phyloP scores from a whole-genome alignment of 768 basidiomycete genomes.

The Kwoniella sp. region DNA sequence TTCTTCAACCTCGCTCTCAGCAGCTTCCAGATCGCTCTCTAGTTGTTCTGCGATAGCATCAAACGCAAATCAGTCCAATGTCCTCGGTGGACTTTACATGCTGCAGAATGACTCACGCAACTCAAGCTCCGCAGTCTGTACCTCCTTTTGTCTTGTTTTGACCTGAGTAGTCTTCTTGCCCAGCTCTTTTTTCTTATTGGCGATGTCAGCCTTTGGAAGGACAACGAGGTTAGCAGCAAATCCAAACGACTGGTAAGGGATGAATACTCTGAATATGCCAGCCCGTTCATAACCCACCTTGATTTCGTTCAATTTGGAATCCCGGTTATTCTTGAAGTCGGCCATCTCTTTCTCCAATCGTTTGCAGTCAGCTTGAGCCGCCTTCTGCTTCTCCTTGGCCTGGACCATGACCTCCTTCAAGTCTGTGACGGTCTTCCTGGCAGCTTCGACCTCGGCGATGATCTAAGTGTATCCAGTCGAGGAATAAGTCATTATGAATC shows the following conservation, averaged over 20 bases:
- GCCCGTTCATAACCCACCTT: conserved; percentile 63
- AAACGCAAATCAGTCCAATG: background rate
- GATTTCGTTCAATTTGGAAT: conserved; percentile 90
- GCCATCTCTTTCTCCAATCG: conserved; percentile 95
- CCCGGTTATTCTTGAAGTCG: conserved; percentile 98
- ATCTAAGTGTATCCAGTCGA: conserved; percentile 61
- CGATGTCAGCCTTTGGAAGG: conserved; percentile 67
- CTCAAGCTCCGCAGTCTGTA: conserved; percentile 83
- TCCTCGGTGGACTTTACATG: background rate
- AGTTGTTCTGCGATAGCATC: conserved; percentile 67
- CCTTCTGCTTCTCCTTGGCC: conserved; percentile 75
- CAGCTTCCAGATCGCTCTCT: conserved; percentile 69
- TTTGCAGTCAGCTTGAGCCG: conserved; percentile 74
- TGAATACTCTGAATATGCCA: too few relatives aligned
- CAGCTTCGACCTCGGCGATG: conserved; percentile 73
- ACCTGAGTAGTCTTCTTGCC: conserved; percentile 79
- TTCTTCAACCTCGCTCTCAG: conserved; percentile 59
- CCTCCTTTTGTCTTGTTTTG: conserved; percentile 85
- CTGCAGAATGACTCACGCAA: conserved; percentile 67
- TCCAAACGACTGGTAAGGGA: too few relatives aligned
- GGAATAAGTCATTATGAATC: background rate
- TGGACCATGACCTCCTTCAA: conserved; percentile 54
- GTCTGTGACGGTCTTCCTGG: conserved; percentile 66
- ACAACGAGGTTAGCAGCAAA: background rate
- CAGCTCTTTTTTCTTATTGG: conserved; percentile 74